These are phyloP conservation scores for Ambrosiella cleistominuta DNA, from an alignment of 2,329 filamentous ascomycete species.

Conservation along the genomic window DNA sequence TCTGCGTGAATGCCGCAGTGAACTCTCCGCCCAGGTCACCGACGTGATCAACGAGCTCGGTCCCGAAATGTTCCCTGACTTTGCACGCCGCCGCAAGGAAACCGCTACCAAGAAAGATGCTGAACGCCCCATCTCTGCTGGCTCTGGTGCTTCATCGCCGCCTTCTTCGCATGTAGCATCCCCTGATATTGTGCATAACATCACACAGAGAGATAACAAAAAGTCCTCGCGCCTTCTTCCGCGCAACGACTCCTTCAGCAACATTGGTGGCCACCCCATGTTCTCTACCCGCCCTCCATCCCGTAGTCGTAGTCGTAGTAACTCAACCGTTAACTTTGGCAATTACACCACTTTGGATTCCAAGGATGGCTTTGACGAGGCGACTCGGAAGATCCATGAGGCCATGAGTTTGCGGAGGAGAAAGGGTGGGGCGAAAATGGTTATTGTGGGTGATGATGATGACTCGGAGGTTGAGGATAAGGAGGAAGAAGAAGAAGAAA, in stretches of 20 bases:
- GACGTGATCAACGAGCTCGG: slow-evolving; percentile 88
- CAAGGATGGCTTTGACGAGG: slow-evolving; percentile 60
- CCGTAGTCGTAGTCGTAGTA: slow-evolving; percentile 44
- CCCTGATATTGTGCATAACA: slow-evolving; percentile 23
- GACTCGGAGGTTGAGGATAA: slow-evolving; percentile 27
- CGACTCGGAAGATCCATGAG: slow-evolving; percentile 64
- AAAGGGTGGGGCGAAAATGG: slow-evolving; percentile 25
- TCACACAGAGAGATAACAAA: slow-evolving; percentile 33
- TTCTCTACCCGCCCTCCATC: slow-evolving; percentile 82
- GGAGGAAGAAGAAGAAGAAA: slow-evolving; percentile 21
- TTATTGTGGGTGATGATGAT: slow-evolving; percentile 23
- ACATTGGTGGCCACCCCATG: slow-evolving; percentile 72
- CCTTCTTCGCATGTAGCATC: slow-evolving; percentile 23
- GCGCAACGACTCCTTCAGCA: slow-evolving; percentile 83
- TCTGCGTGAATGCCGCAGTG: slow-evolving; percentile 52
- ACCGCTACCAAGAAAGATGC: slow-evolving; percentile 23
- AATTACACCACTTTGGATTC: slow-evolving; percentile 51
- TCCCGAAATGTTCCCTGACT: slow-evolving; percentile 94
- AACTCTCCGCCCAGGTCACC: slow-evolving; percentile 68
- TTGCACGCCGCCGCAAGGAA: slow-evolving; percentile 58
- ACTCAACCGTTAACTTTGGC: slow-evolving; percentile 12
- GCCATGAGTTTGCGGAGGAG: slow-evolving; percentile 55
- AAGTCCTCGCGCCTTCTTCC: slow-evolving; percentile 42
- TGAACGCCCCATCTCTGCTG: slow-evolving; percentile 18
- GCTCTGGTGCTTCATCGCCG: slow-evolving; percentile 13